Evolutionary conservation across 1,284 basidiomycete species (phyloP).

Genomic region (Anthracocystis setariae): DNA sequence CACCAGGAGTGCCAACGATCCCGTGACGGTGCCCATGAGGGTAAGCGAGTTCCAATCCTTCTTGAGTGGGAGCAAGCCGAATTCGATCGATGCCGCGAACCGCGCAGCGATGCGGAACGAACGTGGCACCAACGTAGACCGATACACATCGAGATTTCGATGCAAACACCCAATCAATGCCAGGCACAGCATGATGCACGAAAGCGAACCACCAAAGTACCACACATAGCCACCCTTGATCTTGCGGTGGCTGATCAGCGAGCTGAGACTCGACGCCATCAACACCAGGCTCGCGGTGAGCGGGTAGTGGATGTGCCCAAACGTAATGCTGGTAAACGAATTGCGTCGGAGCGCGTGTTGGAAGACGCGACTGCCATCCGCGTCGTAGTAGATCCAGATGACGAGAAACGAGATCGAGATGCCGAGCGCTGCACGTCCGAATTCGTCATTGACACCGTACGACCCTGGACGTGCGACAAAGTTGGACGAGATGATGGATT

Average conservation of each 20-base stretch:
- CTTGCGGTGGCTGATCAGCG: constrained; percentile 38
- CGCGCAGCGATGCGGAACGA: constrained; percentile 51
- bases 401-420: constrained; percentile 60
- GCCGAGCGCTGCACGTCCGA: constrained; percentile 54
- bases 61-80: constrained; percentile 56
- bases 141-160: constrained; percentile 53
- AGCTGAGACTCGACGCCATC: constrained; percentile 43
- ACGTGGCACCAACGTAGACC: constrained; percentile 52
- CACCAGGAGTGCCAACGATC: constrained; percentile 50
- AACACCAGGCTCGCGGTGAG: constrained; percentile 61
- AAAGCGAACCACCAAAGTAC: constrained; percentile 58
- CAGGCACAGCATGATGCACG: constrained; percentile 48
- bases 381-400: constrained; percentile 64
- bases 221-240: constrained; percentile 50
- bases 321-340: constrained; percentile 61
- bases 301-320: constrained; percentile 64
- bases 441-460: constrained; percentile 46
- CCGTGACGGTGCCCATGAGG: constrained; percentile 48
- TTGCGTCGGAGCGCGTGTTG: constrained; percentile 65
- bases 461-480: constrained; percentile 32
- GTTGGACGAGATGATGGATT: constrained; percentile 52
- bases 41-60: constrained; percentile 44
- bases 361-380: constrained; percentile 60
- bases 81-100: constrained; percentile 39
- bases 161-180: constrained; percentile 60